phyloP scores from a whole-genome alignment of 164 flowering plant species.

The Taxillus chinensis region DNA sequence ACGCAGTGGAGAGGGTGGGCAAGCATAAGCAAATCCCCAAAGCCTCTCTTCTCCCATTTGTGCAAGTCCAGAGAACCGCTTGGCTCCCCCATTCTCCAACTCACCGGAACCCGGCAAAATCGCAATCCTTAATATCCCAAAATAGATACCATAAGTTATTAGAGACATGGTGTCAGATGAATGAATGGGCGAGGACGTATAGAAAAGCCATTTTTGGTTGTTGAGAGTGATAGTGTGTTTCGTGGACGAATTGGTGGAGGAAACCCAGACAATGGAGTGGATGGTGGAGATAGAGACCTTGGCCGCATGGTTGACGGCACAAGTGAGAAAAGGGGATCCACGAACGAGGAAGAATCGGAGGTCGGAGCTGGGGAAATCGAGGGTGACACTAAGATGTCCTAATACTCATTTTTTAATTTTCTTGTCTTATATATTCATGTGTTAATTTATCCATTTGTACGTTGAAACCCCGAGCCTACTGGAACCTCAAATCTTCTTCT shows the following conservation, averaged over 20 bases:
- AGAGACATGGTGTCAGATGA: constrained; percentile 24
- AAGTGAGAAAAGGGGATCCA: constrained; percentile 77
- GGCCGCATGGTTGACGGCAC: constrained; percentile 19
- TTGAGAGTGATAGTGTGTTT: constrained; percentile 53
- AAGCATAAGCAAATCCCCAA: constrained; percentile 74
- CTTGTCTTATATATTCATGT: too few relatives aligned
- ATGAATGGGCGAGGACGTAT: constrained; percentile 50
- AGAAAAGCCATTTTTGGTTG: constrained; percentile 84
- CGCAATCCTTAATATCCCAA: constrained; percentile 65
- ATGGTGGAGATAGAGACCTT: constrained; percentile 45
- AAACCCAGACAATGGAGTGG: constrained; percentile 44
- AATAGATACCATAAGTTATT: constrained; percentile 38
- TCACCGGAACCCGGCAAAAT: too few relatives aligned
- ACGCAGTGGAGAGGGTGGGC: constrained; percentile 77
- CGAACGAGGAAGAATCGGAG: constrained; percentile 66
- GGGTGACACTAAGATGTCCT: constrained; percentile 72
- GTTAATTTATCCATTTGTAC: too few relatives aligned
- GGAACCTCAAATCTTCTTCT: too few relatives aligned
- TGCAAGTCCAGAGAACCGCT: too few relatives aligned
- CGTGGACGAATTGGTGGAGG: constrained; percentile 28
- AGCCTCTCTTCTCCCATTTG: constrained; percentile 75
- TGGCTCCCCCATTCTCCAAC: constrained; percentile 52
- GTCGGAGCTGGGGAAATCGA: constrained; percentile 43
- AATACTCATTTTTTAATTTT: too few relatives aligned
- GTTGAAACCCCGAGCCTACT: too few relatives aligned